A percentile compares a stretch with the other conserved stretches of the same genome.
These are phyloP conservation scores for Solanum medicagineum DNA, from an alignment of 257 asterid genomes.

Conservation along the genomic window DNA sequence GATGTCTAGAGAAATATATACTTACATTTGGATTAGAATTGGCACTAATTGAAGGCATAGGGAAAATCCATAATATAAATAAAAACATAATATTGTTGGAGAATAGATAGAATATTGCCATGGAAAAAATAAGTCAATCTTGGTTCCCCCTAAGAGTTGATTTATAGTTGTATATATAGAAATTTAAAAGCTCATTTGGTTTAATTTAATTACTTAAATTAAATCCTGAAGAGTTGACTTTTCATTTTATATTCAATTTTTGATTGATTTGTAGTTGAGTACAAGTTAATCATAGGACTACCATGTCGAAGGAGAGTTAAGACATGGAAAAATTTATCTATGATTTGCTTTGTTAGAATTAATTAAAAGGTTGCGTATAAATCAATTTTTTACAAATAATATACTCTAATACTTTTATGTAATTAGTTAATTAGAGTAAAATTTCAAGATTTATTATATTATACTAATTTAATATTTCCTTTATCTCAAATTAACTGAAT, in stretches of 20 bases:
- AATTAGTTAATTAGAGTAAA: background rate
- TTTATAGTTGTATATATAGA: background rate
- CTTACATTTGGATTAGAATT: background rate
- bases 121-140: background rate
- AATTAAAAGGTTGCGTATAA: background rate
- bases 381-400: background rate
- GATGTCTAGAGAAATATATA: background rate
- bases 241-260: background rate
- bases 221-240: background rate
- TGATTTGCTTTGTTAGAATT: background rate
- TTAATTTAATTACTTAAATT: background rate
- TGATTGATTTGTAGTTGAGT: background rate
- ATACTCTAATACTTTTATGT: background rate
- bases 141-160: background rate
- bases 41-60: background rate
- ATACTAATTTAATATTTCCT: no score
- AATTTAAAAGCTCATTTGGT: background rate
- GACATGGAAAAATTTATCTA: no score
- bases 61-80: background rate
- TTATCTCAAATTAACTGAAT: no score
- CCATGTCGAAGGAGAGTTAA: no score
- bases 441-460: background rate
- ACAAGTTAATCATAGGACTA: background rate
- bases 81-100: background rate
- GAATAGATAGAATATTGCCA: background rate